Conservation (phyloP, 1,139 yeast genomes). For the Blastobotrys apis region DNA sequence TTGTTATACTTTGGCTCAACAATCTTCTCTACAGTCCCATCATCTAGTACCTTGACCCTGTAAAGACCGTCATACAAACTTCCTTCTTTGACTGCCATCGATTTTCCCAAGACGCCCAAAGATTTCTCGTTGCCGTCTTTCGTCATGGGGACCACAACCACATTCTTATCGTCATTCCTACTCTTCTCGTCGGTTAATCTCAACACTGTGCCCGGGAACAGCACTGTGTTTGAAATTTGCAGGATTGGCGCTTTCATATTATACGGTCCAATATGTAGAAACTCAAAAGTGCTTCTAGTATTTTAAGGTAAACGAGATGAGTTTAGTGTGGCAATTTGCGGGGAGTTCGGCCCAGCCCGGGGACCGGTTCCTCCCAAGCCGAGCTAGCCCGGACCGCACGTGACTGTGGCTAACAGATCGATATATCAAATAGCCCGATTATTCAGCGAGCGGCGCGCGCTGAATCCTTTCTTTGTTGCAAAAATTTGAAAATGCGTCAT, state of each 20-base stretch:
- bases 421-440: no score
- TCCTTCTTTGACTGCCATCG: slow-evolving; percentile 6
- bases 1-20: slow-evolving; percentile 5
- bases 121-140: slow-evolving; percentile 4
- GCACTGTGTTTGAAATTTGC: slow-evolving; percentile 16
- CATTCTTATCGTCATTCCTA: slow-evolving; percentile 3
- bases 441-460: no score
- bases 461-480: no score
- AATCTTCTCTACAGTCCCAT: slow-evolving; percentile 5
- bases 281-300: no score
- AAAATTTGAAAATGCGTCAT: no score
- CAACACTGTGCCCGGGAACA: slow-evolving; percentile 26
- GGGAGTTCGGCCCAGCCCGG: no score
- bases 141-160: slow-evolving; percentile 13
- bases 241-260: slow-evolving; percentile 6
- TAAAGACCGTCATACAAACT: slow-evolving; percentile 14
- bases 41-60: slow-evolving; percentile 10
- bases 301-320: no score
- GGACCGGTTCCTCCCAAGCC: no score
- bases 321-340: no score
- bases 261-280: no score
- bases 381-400: no score
- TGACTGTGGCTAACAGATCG: no score
- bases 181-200: slow-evolving; percentile 5
- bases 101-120: slow-evolving; percentile 11